Base-by-base conservation (phyloP, 2,329 filamentous ascomycete species). In the Chaetomiaceae sp. region DNA sequence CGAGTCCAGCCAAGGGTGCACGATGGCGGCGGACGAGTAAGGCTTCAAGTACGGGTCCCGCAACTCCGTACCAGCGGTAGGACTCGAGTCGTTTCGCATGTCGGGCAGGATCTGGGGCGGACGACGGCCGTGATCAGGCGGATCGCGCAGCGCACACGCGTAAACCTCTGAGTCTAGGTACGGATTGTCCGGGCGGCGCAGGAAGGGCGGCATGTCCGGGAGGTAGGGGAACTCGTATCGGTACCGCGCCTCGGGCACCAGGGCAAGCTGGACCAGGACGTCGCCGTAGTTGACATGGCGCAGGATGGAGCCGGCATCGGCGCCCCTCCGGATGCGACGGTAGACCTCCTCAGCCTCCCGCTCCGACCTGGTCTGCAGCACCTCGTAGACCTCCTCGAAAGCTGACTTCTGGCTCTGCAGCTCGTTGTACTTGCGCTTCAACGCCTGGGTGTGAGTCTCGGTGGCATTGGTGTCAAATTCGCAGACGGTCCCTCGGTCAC, bases 201-300 rank as follows among this genome's bases (percentile, higher is more conserved):
- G 51, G 17, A 50, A 60, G 3, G 49, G 33, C 2, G 65, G 65
- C 59, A 65, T 64, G 6, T 60, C 53, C 6, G 51, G 18, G 12
- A 57, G 38, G 36, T 68, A 68, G 0, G 67, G 68, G 29, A 72
- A 68, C 36, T 65, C 62, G 34, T 68, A 71, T 33, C 66, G 65
- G 17, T 62, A 60, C 1, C 65, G 56, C 1, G 65, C 59, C 49
- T 71, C 67, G 4, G 68, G 66, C 0, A 55, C 48, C 3, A 69
- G 50, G 1, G 63, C 56, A 43, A 69, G 60, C 45, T 71, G 66
- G 4, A 71, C 48, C 3, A 71, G 50, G 4, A 66, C 24, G 45
- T 68, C 61, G 8, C 68, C 68, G 17, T 60, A 59, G 34, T 56
- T 59, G 36, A 67, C 57, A 22, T 65, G 64, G 12, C 57, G 62